Conservation (phyloP, 176 grass and related monocot genomes). For the Paspalum notatum region DNA sequence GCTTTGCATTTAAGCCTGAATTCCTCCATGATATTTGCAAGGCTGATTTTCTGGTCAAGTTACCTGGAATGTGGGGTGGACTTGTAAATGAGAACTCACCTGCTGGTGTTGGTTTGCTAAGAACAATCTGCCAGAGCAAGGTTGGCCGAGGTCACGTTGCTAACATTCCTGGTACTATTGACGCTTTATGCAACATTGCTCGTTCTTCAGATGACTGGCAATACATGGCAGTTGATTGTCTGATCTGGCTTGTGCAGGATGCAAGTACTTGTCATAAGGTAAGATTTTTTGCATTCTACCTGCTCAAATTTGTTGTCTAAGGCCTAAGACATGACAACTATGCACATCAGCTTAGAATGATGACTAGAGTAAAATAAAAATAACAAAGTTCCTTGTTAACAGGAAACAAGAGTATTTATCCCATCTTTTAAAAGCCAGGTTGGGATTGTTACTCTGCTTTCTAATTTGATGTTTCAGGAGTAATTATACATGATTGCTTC, state of each 20-base stretch:
- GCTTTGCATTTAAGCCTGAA: slow-evolving; percentile 97
- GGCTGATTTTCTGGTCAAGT: slow-evolving; percentile 76
- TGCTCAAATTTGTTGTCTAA: slow-evolving; percentile 15
- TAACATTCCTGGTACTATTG: slow-evolving; percentile 70
- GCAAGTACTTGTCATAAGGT: slow-evolving; percentile 89
- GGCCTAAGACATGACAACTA: slow-evolving; percentile 16
- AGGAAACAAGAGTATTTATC: slow-evolving; percentile 3
- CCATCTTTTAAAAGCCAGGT: slow-evolving; percentile 26
- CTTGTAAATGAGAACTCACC: slow-evolving; percentile 98
- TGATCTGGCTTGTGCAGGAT: slow-evolving; percentile 94
- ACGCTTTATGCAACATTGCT: slow-evolving; percentile 96
- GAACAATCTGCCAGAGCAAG: slow-evolving; percentile 95
- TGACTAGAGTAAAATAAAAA: not conserved
- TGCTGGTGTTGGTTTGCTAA: slow-evolving; percentile 90
- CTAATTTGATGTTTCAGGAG: not conserved
- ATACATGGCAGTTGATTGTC: slow-evolving; percentile 98
- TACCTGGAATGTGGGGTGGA: slow-evolving; percentile 99
- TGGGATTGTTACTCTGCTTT: slow-evolving; percentile 6
- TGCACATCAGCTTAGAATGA: slow-evolving; percentile 21
- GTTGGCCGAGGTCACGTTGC: slow-evolving; percentile 79
- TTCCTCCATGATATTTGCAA: slow-evolving; percentile 96
- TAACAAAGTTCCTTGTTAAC: slow-evolving; percentile 4
- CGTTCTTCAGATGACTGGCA: slow-evolving; percentile 99
- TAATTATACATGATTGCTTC: slow-evolving; percentile 1
- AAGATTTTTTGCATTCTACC: slow-evolving; percentile 30